phyloP scores from a whole-genome alignment of 129 eudicot species.

The Flaveria brownii region DNA sequence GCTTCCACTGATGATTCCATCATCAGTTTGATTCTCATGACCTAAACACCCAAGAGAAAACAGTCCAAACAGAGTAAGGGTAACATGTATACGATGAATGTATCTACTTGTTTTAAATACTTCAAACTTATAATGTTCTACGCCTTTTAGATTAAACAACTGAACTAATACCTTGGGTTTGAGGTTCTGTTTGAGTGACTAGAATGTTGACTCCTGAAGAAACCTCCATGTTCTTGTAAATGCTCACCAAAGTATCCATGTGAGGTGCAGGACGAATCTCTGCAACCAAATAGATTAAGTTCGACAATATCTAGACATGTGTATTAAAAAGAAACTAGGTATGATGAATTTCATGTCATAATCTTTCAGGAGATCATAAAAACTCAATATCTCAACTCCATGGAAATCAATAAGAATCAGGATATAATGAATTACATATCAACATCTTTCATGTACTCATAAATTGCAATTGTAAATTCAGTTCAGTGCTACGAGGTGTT shows the following conservation, averaged over 20 bases:
- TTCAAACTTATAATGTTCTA: background rate
- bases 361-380: no score
- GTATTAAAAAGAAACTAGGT: no score
- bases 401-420: no score
- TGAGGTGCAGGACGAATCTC: constrained; percentile 97
- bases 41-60: constrained; percentile 35
- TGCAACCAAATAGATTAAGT: constrained; percentile 25
- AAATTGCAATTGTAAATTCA: background rate
- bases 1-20: constrained; percentile 18
- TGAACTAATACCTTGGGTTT: constrained; percentile 52
- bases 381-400: no score
- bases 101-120: background rate
- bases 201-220: constrained; percentile 74
- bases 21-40: constrained; percentile 38
- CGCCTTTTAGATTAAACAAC: background rate
- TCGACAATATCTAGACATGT: background rate
- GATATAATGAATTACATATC: no score
- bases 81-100: background rate
- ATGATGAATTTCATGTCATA: no score
- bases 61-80: background rate
- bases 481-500: background rate
- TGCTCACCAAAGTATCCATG: constrained; percentile 86
- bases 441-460: background rate
- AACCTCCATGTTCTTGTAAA: constrained; percentile 95
- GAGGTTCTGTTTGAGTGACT: constrained; percentile 58